phyloP scores from a whole-genome alignment of 176 grass and related monocot genomes.

The Paspalum vaginatum region DNA sequence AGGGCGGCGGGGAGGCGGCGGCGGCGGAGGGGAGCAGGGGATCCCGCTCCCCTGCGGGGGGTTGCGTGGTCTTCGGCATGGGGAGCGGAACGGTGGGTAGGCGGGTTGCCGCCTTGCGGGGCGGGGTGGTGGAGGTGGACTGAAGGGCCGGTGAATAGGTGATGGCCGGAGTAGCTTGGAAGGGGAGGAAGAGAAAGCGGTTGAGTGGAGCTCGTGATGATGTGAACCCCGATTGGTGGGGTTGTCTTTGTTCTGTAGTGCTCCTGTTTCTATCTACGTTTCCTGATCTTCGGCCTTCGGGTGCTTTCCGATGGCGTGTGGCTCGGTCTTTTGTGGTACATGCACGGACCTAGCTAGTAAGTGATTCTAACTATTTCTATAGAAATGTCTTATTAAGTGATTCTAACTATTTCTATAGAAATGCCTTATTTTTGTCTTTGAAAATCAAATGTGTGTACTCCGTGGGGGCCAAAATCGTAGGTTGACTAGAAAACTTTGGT shows the following conservation, averaged over 20 bases:
- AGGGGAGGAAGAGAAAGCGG: constrained; percentile 13
- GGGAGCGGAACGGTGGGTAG: constrained; percentile 5
- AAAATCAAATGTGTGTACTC: no score
- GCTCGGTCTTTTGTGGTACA: no score
- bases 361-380: no score
- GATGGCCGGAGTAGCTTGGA: constrained; percentile 25
- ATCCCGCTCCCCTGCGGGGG: constrained; percentile 33
- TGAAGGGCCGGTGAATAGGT: not conserved
- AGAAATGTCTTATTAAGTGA: no score
- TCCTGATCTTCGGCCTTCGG: not conserved
- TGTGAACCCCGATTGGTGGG: not conserved
- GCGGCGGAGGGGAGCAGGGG: constrained; percentile 51
- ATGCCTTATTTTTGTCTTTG: no score
- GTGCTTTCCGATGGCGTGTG: not conserved
- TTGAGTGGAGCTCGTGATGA: no score
- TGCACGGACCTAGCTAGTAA: no score
- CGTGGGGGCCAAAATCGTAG: no score
- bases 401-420: no score
- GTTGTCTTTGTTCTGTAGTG: not conserved
- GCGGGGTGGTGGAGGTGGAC: not conserved
- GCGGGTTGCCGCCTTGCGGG: not conserved
- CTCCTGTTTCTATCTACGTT: not conserved
- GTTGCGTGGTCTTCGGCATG: constrained; percentile 50
- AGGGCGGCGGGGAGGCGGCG: constrained; percentile 39
- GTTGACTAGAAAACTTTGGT: no score